Evolutionary conservation across 2,329 filamentous ascomycete genomes (phyloP).

Genomic region (Cladophialophora bantiana): DNA sequence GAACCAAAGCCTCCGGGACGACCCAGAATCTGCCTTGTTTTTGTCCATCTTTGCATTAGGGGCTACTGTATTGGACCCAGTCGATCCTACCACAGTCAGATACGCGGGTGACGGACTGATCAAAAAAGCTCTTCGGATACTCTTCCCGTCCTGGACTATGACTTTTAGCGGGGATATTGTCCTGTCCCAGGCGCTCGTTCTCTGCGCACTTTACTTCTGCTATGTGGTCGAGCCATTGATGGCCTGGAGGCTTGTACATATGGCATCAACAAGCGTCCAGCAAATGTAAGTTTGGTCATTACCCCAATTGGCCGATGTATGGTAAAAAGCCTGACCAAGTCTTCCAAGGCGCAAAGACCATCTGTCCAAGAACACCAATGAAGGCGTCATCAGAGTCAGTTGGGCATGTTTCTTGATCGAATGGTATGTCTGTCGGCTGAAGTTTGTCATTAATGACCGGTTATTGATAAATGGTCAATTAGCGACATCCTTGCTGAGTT

Average conservation of each 20-base stretch:
- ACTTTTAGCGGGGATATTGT: not conserved
- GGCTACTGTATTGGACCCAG: not conserved
- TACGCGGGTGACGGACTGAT: not conserved
- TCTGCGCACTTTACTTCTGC: slow-evolving; percentile 19
- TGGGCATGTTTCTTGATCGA: slow-evolving; percentile 21
- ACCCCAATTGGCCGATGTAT: not conserved
- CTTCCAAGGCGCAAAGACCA: not conserved
- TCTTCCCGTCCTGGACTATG: slow-evolving; percentile 7
- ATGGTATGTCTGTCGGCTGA: slow-evolving; percentile 10
- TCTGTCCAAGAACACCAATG: slow-evolving; percentile 2
- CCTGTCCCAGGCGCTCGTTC: slow-evolving; percentile 15
- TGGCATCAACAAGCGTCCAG: slow-evolving; percentile 25
- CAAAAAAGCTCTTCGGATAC: slow-evolving; percentile 8
- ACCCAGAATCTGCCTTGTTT: not conserved
- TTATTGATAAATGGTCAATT: slow-evolving; percentile 1
- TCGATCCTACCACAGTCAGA: not conserved
- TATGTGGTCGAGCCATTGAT: slow-evolving; percentile 9
- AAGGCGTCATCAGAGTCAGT: slow-evolving; percentile 12
- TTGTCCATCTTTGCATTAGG: slow-evolving; percentile 3
- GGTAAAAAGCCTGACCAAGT: not conserved
- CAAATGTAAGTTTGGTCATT: slow-evolving; percentile 18
- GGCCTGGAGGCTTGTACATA: slow-evolving; percentile 21
- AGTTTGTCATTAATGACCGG: not conserved
- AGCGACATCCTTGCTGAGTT: slow-evolving; percentile 25
- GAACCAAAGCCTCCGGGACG: not conserved